Evolutionary conservation across 2,329 filamentous ascomycete genomes (phyloP).

Genomic region (Arthrobotrys iridis): DNA sequence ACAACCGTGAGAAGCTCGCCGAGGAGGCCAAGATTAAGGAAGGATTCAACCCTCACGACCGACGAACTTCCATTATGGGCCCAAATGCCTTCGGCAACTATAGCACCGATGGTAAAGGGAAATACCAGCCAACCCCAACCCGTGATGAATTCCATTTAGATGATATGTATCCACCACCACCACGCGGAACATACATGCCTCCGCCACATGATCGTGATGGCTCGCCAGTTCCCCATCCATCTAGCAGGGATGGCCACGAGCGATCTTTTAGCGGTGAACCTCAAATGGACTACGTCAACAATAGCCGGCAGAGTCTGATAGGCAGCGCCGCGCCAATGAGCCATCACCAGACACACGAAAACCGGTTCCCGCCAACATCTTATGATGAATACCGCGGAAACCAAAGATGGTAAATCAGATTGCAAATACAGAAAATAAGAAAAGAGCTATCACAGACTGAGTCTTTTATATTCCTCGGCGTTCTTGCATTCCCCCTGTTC

Average conservation of each 20-base stretch:
- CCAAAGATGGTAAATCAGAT: constrained; percentile 20
- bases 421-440: constrained; percentile 1
- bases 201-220: constrained; percentile 51
- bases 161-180: constrained; percentile 46
- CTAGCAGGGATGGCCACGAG: constrained; percentile 13
- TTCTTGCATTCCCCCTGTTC: constrained; percentile 17
- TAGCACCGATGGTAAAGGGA: constrained; percentile 57
- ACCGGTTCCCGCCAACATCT: constrained; percentile 44
- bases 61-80: constrained; percentile 83
- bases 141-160: constrained; percentile 55
- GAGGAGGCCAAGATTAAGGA: constrained; percentile 64
- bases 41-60: constrained; percentile 84
- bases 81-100: constrained; percentile 63
- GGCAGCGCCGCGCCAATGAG: constrained; percentile 36
- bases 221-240: constrained; percentile 35
- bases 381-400: constrained; percentile 49
- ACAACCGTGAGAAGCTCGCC: constrained; percentile 80
- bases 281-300: constrained; percentile 25
- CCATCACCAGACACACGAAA: constrained; percentile 5
- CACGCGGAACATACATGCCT: constrained; percentile 38
- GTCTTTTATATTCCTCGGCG: constrained; percentile 23
- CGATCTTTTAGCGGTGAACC: constrained; percentile 46
- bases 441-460: constrained; percentile 22
- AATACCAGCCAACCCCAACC: constrained; percentile 56
- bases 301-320: constrained; percentile 51